Evolutionary conservation across 192 early-diverging fungal species (phyloP), one percentile per base, ranked within the genome.

Genomic region (Coemansia sp.): DNA sequence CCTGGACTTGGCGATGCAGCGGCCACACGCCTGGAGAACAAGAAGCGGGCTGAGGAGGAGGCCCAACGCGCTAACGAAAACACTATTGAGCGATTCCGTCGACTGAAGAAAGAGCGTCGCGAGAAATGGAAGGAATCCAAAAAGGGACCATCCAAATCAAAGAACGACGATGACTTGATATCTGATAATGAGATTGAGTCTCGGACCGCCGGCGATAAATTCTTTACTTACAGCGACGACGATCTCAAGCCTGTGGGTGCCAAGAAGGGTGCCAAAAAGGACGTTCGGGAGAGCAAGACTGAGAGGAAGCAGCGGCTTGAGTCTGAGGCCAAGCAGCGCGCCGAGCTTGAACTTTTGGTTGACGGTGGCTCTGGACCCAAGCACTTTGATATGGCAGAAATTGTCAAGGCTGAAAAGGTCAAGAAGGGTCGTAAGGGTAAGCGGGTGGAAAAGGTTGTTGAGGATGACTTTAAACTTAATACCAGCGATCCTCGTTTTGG

Each of bases 311-410:
- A 87, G 63, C 81, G 87, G 9, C 80, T 87, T 62, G 85, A 88
- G 69, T 84, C 16, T 80, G 87, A 72, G 77, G 87, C 64, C 71
- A 88, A 65, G 87, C 84, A 67, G 70, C 89, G 72, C 77, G 87
- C 71, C 8, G 92, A 97, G 73, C 88, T 98, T 21, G 93, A 96
- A 64, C 77, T 98, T 23, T 78, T 96, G 61, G 87, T 95, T 85
- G 89, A 90, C 62, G 90, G 92, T 38, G 55, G 82, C 14, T 83
- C 77, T 8, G 82, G 74, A 16, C 74, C 84, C 62, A 87, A 92
- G 44, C 93, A 95, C 76, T 98, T 97, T 84, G 92, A 94, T 79
- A 88, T 93, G 85, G 90, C 91, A 58, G 89, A 94, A 65, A 89
- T 96, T 43, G 72, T 94, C 44, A 94, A 95, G 88, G 85, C 82